These are phyloP conservation scores for Tothia fuscella DNA, from an alignment of 2,329 filamentous ascomycete genomes.

Conservation along the genomic window DNA sequence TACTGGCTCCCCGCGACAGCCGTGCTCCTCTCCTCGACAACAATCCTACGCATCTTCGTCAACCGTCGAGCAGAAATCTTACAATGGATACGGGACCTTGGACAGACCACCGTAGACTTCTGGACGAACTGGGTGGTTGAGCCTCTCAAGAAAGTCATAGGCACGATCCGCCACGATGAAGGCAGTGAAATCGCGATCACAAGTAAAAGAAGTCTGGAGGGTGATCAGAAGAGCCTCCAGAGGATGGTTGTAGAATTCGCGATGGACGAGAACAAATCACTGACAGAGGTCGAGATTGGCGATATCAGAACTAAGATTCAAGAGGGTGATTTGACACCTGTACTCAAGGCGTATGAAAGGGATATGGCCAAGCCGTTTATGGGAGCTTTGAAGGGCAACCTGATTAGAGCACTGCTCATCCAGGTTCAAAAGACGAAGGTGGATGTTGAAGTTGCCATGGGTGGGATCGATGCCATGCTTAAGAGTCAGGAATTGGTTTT, in stretches of 20 bases:
- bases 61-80: conserved; percentile 66
- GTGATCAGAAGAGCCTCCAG: conserved; percentile 83
- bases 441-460: conserved; percentile 90
- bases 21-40: conserved; percentile 65
- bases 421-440: conserved; percentile 99
- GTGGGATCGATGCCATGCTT: conserved; percentile 84
- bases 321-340: conserved; percentile 86
- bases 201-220: conserved; percentile 82
- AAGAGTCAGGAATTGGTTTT: conserved; percentile 97
- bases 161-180: conserved; percentile 86
- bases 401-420: conserved; percentile 82
- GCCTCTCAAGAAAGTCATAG: conserved; percentile 68
- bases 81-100: conserved; percentile 68
- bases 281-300: conserved; percentile 58
- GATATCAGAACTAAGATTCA: conserved; percentile 68
- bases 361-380: conserved; percentile 72
- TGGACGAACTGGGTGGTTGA: conserved; percentile 95
- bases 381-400: conserved; percentile 73
- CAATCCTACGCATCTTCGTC: conserved; percentile 66
- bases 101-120: conserved; percentile 71
- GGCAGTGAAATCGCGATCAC: conserved; percentile 92
- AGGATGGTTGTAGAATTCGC: conserved; percentile 98
- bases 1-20: conserved; percentile 76
- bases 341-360: conserved; percentile 81
- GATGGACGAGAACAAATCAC: conserved; percentile 54